These are phyloP conservation scores for Allomyces arbusculus DNA, from an alignment of 192 early-diverging fungal genomes.

Conservation along the genomic window DNA sequence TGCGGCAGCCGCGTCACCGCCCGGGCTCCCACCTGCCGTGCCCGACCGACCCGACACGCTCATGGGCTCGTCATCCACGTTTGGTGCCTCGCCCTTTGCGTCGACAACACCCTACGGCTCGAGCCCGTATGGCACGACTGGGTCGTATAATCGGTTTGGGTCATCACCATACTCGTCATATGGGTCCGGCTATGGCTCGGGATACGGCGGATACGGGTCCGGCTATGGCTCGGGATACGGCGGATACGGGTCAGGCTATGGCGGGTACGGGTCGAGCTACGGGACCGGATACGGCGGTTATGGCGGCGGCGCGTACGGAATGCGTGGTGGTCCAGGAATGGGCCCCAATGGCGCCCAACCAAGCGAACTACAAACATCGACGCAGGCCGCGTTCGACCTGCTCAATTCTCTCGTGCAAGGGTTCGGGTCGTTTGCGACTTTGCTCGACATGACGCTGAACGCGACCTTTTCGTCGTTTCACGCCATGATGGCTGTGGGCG, in stretches of 20 bases:
- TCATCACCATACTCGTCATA: constrained; percentile 1
- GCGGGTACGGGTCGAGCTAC: constrained; percentile 17
- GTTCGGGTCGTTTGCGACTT: constrained; percentile 91
- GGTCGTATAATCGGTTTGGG: not conserved
- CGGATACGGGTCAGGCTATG: constrained; percentile 19
- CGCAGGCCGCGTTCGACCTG: constrained; percentile 75
- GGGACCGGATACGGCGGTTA: constrained; percentile 19
- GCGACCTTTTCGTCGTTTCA: constrained; percentile 83
- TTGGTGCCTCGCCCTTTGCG: no score
- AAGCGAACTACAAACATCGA: constrained; percentile 54
- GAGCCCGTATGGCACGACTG: not conserved
- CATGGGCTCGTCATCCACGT: no score
- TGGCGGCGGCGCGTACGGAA: constrained; percentile 28
- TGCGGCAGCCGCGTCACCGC: not conserved
- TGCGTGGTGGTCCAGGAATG: constrained; percentile 38
- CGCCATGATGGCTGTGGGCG: constrained; percentile 95
- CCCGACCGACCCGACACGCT: no score
- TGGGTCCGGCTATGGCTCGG: constrained; percentile 8
- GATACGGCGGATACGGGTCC: constrained; percentile 21
- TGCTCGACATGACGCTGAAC: constrained; percentile 95
- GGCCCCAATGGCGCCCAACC: not conserved
- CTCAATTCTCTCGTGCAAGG: constrained; percentile 85
- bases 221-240: constrained; percentile 8
- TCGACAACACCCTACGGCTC: not conserved
- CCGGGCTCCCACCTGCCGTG: no score